phyloP scores from a whole-genome alignment of 257 asterid genomes.

The Rubia yunnanensis region DNA sequence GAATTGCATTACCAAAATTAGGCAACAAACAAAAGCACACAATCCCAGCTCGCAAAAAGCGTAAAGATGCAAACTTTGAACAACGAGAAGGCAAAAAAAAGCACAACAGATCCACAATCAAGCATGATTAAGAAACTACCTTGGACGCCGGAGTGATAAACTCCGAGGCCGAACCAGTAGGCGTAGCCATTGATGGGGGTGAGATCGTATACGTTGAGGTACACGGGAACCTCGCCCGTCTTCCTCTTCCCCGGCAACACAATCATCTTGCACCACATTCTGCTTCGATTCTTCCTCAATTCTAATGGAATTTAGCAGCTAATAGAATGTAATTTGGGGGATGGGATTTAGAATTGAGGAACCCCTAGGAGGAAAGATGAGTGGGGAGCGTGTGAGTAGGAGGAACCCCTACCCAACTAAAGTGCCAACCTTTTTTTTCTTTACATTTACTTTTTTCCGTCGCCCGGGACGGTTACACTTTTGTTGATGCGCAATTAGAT shows the following conservation, averaged over 20 bases:
- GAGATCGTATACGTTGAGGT: constrained; percentile 62
- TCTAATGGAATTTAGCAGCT: background rate
- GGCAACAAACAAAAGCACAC: background rate
- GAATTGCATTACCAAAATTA: background rate
- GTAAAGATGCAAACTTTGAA: background rate
- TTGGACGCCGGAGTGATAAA: constrained; percentile 64
- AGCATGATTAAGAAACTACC: constrained; percentile 20
- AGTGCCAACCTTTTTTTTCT: background rate
- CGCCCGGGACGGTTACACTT: no score
- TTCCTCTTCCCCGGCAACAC: constrained; percentile 33
- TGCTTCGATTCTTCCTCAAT: background rate
- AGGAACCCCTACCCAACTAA: background rate
- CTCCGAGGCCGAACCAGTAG: constrained; percentile 69
- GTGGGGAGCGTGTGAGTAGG: constrained; percentile 1
- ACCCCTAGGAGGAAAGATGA: background rate
- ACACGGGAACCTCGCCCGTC: constrained; percentile 48
- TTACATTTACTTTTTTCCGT: background rate
- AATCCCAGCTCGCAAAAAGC: background rate
- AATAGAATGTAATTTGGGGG: background rate
- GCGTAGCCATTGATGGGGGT: constrained; percentile 64
- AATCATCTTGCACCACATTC: constrained; percentile 41
- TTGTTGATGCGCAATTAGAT: no score
- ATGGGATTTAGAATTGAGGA: background rate
- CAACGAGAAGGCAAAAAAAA: background rate
- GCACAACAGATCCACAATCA: background rate